A percentile compares a stretch with the other conserved stretches of the same genome.
Conservation (phyloP, 768 basidiomycete species). For the Hydnomerulius pinastri region DNA sequence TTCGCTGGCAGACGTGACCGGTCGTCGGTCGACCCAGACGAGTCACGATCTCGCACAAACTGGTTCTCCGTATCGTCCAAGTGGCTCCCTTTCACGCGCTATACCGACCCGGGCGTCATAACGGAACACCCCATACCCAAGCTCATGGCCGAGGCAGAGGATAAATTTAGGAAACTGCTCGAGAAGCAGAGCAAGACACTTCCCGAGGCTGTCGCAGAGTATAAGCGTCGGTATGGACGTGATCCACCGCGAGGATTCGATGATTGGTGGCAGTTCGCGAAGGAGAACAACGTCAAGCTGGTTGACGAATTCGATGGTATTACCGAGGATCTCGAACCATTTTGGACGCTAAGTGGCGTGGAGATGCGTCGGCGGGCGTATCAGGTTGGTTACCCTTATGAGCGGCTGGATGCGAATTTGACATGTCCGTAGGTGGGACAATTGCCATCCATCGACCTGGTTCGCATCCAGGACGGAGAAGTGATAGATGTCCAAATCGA, state of each 20-base stretch:
- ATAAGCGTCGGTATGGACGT: constrained; percentile 73
- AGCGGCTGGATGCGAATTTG: neutral
- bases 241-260: constrained; percentile 91
- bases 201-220: constrained; percentile 77
- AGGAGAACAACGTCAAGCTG: constrained; percentile 71
- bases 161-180: constrained; percentile 65
- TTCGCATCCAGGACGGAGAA: constrained; percentile 72
- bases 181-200: constrained; percentile 79
- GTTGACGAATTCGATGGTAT: constrained; percentile 89
- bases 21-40: neutral
- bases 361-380: constrained; percentile 67
- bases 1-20: constrained; percentile 38
- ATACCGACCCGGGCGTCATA: constrained; percentile 12
- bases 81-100: constrained; percentile 21
- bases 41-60: neutral
- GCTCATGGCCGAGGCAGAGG: constrained; percentile 83
- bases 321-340: constrained; percentile 80
- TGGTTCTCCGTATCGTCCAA: constrained; percentile 21
- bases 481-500: constrained; percentile 59
- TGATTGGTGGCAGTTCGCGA: constrained; percentile 83
- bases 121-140: constrained; percentile 79
- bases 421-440: constrained; percentile 56
- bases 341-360: constrained; percentile 71
- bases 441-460: constrained; percentile 82
- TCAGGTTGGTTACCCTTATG: constrained; percentile 45